Evolutionary conservation across 257 asterid genomes (phyloP).

Genomic region (Capsicum chinense): DNA sequence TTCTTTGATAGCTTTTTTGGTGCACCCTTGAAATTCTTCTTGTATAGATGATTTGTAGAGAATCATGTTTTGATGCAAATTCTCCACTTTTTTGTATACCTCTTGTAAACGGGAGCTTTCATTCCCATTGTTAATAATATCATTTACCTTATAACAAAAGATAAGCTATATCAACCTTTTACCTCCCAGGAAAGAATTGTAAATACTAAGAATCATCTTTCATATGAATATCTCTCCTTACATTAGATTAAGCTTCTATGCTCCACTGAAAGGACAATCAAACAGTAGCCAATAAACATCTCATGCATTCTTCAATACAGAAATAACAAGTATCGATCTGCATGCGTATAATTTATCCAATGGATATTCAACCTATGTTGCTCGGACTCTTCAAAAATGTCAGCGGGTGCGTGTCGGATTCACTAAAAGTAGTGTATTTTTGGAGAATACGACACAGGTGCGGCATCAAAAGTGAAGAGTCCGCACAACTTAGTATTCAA

Average conservation of each 20-base stretch:
- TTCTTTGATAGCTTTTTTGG: not conserved
- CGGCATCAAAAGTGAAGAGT: no score
- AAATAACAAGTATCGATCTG: not conserved
- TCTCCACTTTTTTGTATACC: not conserved
- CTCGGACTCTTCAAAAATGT: no score
- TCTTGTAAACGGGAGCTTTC: not conserved
- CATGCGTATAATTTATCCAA: not conserved
- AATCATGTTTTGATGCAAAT: not conserved
- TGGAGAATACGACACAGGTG: no score
- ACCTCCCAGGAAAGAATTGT: not conserved
- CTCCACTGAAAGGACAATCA: not conserved
- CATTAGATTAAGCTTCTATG: not conserved
- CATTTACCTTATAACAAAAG: not conserved
- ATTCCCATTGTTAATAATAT: not conserved
- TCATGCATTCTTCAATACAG: not conserved
- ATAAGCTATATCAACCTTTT: not conserved
- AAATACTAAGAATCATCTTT: not conserved
- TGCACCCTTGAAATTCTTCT: not conserved
- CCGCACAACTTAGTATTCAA: not conserved
- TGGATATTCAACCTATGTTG: not conserved
- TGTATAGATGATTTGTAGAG: conserved; percentile 8
- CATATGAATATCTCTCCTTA: not conserved
- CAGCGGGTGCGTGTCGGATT: no score
- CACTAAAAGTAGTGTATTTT: no score
- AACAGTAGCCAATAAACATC: not conserved